phyloP scores from a whole-genome alignment of 306 rosid genomes.

The Acacia confusa region DNA sequence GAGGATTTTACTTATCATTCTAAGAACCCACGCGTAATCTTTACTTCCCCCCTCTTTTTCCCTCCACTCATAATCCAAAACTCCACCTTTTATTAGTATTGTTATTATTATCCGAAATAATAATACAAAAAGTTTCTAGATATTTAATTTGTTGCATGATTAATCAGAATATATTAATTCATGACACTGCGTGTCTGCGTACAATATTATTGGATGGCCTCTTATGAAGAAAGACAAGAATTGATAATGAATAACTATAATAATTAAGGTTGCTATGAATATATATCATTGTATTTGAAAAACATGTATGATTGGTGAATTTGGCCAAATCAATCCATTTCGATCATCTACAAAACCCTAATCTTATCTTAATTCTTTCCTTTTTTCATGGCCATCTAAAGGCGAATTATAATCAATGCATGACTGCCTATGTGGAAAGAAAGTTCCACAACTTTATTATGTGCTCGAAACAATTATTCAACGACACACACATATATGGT shows the following conservation, averaged over 20 bases:
- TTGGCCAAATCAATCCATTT: background rate
- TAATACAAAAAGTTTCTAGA: background rate
- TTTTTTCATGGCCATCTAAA: background rate
- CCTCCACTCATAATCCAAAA: background rate
- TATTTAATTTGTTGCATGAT: background rate
- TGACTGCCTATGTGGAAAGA: background rate
- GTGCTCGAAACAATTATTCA: background rate
- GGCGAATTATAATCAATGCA: background rate
- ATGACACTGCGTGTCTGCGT: background rate
- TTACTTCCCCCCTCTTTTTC: constrained; percentile 19
- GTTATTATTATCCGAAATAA: background rate
- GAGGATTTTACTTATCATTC: constrained; percentile 32
- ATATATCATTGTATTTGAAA: background rate
- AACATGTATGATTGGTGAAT: background rate
- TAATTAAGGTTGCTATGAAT: background rate
- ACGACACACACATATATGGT: background rate
- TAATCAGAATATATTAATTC: background rate
- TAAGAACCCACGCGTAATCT: constrained; percentile 52
- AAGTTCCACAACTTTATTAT: background rate
- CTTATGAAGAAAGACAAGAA: background rate
- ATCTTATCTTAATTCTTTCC: background rate
- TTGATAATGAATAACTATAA: background rate
- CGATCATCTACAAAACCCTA: background rate
- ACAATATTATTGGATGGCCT: background rate
- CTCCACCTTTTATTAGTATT: background rate